phyloP scores from a whole-genome alignment of 495 filamentous ascomycete genomes.

The Lasiosphaeris hirsuta region DNA sequence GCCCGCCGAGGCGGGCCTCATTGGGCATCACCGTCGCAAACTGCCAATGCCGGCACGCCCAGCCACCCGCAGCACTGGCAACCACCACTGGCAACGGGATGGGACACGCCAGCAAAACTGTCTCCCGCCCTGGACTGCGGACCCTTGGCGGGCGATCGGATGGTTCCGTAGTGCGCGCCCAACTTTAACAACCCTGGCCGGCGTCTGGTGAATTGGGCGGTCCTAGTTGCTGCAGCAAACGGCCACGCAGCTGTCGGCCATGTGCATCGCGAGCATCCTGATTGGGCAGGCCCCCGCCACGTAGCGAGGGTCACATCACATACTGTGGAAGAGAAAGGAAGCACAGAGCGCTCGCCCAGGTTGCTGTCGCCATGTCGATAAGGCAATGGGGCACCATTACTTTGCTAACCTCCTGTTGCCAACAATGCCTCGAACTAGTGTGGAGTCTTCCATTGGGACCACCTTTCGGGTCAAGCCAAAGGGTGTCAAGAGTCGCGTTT shows the following conservation, averaged over 20 bases:
- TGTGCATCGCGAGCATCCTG: neutral
- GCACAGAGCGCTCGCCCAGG: neutral
- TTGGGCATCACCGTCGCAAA: conserved; percentile 1
- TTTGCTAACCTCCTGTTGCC: no score
- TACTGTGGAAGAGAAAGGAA: conserved; percentile 3
- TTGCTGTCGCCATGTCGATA: neutral
- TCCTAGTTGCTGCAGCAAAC: conserved; percentile 1
- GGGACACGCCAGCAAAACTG: neutral
- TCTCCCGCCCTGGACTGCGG: neutral
- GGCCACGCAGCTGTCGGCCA: neutral
- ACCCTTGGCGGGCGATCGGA: neutral
- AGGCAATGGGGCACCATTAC: no score
- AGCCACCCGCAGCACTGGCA: neutral
- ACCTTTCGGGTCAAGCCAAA: no score
- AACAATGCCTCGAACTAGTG: no score
- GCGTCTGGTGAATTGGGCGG: neutral
- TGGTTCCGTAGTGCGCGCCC: no score
- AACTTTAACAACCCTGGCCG: no score
- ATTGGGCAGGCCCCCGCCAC: conserved; percentile 4
- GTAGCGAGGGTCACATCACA: conserved; percentile 3
- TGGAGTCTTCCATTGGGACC: no score
- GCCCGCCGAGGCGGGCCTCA: neutral
- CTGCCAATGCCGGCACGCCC: neutral
- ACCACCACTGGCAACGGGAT: conserved; percentile 2
- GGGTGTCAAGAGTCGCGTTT: no score